Evolutionary conservation across 768 basidiomycete genomes (phyloP), one percentile per base, ranked within the genome.

Genomic region (Psilocybe sp.): DNA sequence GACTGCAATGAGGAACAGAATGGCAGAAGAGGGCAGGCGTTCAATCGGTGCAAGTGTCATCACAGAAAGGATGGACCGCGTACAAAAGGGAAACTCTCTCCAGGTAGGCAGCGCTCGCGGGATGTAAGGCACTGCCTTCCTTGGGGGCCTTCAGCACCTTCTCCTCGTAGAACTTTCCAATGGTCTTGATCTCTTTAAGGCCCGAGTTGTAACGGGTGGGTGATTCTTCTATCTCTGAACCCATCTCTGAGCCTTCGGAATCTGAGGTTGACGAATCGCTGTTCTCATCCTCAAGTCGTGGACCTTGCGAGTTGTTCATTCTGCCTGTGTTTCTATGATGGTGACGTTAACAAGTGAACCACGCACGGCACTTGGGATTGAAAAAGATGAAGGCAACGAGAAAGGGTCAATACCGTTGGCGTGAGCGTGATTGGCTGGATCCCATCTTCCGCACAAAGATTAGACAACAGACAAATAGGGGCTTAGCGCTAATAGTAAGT

Each of bases 71-170:
- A 11, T 41, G 16, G 34, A 28, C 7, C 33, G 71, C 85, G 72
- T 61, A 90, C 88, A 74, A 78, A 40, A 90, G 71, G n/a, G 84
- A 87, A 16, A 90, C 72, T 40, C 78, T 75, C 48, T 81, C 77
- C 54, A 89, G 68, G 33, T 76, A 63, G 13, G 56, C 50, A 23
- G 61, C 57, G 37, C 72, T 62, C 18, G 72, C 58, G 42, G 71
- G 64, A 65, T 76, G 74, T 28, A 59, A 69, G 14, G 47, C 52
- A 28, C 65, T 64, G n/a, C 68, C 51, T 10, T 65, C 53, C 7
- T 66, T 51, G 1, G 67, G 57, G 3, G 70, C 60, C 37, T 62
- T 63, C 36, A 88, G 62, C 6, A 68, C 61, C 3, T 64, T 64
- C 8, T 61, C 60, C 47, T 69, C 70, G 64, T 82, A 89, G 28